phyloP scores from a whole-genome alignment of 2,329 filamentous ascomycete genomes.

The Monosporascus sp. region DNA sequence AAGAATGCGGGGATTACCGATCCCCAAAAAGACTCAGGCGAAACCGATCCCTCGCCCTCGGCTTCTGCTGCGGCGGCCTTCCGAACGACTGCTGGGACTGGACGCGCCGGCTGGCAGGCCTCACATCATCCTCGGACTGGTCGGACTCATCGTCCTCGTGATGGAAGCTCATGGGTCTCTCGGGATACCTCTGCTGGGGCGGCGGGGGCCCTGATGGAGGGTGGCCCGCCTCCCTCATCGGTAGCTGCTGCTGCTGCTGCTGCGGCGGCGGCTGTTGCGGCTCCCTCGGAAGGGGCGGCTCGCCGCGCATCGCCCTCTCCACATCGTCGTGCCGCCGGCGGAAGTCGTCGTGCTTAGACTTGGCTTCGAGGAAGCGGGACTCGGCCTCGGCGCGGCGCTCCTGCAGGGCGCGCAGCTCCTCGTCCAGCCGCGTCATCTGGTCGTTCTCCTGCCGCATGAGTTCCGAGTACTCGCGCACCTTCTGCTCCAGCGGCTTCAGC shows the following conservation, averaged over 20 bases:
- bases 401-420: constrained; percentile 35
- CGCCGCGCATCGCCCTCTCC: constrained; percentile 35
- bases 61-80: constrained; percentile 23
- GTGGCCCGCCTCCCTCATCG: constrained; percentile 7
- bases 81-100: constrained; percentile 28
- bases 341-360: constrained; percentile 40
- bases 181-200: constrained; percentile 8
- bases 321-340: constrained; percentile 35
- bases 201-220: constrained; percentile 12
- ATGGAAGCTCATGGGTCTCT: constrained; percentile 16
- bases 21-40: constrained; percentile 24
- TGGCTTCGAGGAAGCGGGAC: constrained; percentile 35
- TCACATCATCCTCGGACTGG: constrained; percentile 15
- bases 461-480: constrained; percentile 37
- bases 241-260: constrained; percentile 3
- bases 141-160: constrained; percentile 18
- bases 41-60: constrained; percentile 20
- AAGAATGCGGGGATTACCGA: constrained; percentile 3
- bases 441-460: constrained; percentile 36
- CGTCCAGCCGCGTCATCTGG: constrained; percentile 37
- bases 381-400: constrained; percentile 35
- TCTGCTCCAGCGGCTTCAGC: constrained; percentile 38
- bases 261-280: constrained; percentile 9
- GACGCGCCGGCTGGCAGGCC: constrained; percentile 18
- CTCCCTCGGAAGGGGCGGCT: constrained; percentile 19